Conservation (phyloP, 192 early-diverging fungal species). For the Coemansia sp. region DNA sequence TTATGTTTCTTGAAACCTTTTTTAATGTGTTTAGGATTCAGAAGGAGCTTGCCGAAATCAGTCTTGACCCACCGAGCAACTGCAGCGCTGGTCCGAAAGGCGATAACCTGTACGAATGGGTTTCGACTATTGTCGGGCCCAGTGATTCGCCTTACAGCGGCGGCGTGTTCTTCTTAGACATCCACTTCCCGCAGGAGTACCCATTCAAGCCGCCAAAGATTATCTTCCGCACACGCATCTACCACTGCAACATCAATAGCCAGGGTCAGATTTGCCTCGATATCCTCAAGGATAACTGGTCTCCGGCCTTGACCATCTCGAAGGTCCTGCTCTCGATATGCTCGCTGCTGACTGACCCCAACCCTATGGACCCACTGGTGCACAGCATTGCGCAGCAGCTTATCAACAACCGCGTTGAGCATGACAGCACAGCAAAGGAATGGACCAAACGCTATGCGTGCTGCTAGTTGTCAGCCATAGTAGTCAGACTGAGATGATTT, state of each 20-base stretch:
- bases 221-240: conserved; percentile 88
- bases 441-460: conserved; percentile 86
- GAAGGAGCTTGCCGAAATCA: conserved; percentile 96
- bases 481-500: not conserved
- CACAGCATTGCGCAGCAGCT: conserved; percentile 89
- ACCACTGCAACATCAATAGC: conserved; percentile 96
- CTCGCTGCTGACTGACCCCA: conserved; percentile 90
- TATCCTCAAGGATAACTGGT: conserved; percentile 97
- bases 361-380: conserved; percentile 93
- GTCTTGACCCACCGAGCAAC: conserved; percentile 90
- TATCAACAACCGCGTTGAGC: conserved; percentile 77
- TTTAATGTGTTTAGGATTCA: conserved; percentile 69
- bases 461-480: conserved; percentile 12
- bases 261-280: conserved; percentile 92
- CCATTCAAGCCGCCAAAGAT: conserved; percentile 97
- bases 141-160: conserved; percentile 84
- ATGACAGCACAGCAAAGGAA: conserved; percentile 85
- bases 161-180: conserved; percentile 93
- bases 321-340: conserved; percentile 95
- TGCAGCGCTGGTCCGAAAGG: conserved; percentile 95
- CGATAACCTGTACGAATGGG: conserved; percentile 96
- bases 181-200: conserved; percentile 89
- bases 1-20: not conserved
- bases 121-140: conserved; percentile 90
- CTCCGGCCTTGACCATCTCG: conserved; percentile 90